A percentile compares a stretch with the other conserved stretches of the same genome.
Conservation (phyloP, 768 basidiomycete species). For the Pulveroboletus frians region DNA sequence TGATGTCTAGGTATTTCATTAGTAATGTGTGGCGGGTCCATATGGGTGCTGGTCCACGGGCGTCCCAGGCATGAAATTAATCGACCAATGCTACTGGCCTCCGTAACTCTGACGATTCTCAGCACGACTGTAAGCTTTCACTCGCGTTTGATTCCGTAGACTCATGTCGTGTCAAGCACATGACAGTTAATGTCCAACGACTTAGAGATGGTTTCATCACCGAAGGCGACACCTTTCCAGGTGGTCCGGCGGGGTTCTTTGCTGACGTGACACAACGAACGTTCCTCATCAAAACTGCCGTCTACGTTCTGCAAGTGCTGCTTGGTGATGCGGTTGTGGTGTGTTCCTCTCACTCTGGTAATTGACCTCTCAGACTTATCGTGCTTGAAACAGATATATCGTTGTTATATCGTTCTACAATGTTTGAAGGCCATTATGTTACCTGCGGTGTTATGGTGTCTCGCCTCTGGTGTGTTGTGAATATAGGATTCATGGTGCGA, state of each 20-base stretch:
- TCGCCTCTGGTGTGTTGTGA: constrained; percentile 9
- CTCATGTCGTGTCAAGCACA: constrained; percentile 16
- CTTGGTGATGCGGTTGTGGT: constrained; percentile 20
- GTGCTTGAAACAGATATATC: constrained; percentile 15
- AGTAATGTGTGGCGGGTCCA: constrained; percentile 18
- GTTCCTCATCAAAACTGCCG: constrained; percentile 27
- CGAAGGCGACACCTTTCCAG: constrained; percentile 15
- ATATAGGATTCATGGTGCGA: background rate
- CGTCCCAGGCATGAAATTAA: constrained; percentile 17
- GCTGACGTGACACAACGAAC: constrained; percentile 24
- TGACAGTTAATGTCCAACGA: constrained; percentile 20
- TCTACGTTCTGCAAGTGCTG: constrained; percentile 25
- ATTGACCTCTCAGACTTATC: background rate
- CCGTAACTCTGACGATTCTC: constrained; percentile 18
- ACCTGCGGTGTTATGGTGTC: constrained; percentile 16
- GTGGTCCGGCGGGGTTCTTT: constrained; percentile 28
- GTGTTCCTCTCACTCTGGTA: background rate
- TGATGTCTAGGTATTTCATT: constrained; percentile 16
- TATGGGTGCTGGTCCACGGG: constrained; percentile 21
- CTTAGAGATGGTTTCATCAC: constrained; percentile 24
- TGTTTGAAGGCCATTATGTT: constrained; percentile 6
- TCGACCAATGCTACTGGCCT: constrained; percentile 18
- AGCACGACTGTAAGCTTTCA: constrained; percentile 16
- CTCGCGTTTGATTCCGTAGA: background rate
- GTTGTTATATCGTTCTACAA: constrained; percentile 22